phyloP scores from a whole-genome alignment of 257 asterid species.

The Plectranthus barbatus region DNA sequence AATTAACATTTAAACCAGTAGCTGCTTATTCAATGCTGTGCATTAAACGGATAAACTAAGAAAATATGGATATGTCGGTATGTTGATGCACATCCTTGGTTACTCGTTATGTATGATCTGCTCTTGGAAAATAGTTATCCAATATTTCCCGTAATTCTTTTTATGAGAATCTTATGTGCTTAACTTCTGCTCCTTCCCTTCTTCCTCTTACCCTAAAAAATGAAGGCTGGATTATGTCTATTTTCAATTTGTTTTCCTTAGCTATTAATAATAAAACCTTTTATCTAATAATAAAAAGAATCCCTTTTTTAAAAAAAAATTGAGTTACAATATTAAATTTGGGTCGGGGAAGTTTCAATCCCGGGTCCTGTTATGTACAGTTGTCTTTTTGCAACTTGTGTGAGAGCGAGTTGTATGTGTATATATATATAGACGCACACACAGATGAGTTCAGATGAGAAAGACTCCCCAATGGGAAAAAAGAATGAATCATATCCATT shows the following conservation, averaged over 20 bases:
- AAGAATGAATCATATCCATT: too few species aligned
- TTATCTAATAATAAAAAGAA: too few species aligned
- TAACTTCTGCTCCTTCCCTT: not conserved
- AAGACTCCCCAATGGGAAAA: too few species aligned
- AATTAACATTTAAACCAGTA: not conserved
- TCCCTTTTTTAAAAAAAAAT: too few species aligned
- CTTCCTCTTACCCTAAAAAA: not conserved
- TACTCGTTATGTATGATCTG: not conserved
- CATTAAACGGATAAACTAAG: not conserved
- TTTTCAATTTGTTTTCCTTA: slow-evolving; percentile 1
- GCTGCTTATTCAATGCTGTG: slow-evolving; percentile 4
- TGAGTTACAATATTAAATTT: too few species aligned
- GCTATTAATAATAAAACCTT: not conserved
- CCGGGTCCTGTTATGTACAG: not conserved
- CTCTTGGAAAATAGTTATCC: not conserved
- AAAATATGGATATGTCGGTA: not conserved
- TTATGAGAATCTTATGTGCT: too few species aligned
- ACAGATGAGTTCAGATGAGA: too few species aligned
- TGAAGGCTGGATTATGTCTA: not conserved
- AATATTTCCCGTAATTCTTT: not conserved
- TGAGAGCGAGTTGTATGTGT: too few species aligned
- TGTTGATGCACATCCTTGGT: not conserved
- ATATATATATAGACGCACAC: too few species aligned
- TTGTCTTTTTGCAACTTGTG: not conserved
- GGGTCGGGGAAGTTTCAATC: too few species aligned